phyloP scores from a whole-genome alignment of 805 yeast genomes.

The Saturnispora bothae region DNA sequence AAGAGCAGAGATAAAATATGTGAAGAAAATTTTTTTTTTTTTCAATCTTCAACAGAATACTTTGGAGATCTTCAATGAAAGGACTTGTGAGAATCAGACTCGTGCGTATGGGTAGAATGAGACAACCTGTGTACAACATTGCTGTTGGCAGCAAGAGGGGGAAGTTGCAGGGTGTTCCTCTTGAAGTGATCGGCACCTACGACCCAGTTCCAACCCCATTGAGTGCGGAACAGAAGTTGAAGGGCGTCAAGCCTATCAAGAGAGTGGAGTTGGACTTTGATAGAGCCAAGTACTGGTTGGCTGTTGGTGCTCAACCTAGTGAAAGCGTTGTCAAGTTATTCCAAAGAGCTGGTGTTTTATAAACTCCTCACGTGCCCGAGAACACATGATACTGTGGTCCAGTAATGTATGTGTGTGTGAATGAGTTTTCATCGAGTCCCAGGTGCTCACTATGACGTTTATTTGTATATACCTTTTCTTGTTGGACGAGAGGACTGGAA shows the following conservation, averaged over 20 bases:
- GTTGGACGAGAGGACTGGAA: no score
- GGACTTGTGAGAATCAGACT: slow-evolving; percentile 80
- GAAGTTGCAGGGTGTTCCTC: slow-evolving; percentile 83
- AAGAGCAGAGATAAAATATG: neutral
- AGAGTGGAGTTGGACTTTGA: slow-evolving; percentile 78
- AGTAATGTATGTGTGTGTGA: no score
- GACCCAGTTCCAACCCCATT: slow-evolving; percentile 71
- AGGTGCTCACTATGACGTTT: no score
- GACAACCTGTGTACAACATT: slow-evolving; percentile 82
- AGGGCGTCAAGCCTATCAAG: slow-evolving; percentile 53
- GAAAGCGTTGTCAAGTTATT: slow-evolving; percentile 69
- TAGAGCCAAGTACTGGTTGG: slow-evolving; percentile 91
- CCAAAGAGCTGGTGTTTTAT: slow-evolving; percentile 65
- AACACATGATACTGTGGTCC: neutral
- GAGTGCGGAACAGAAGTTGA: slow-evolving; percentile 47
- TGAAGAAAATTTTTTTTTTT: neutral
- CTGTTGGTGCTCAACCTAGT: slow-evolving; percentile 94
- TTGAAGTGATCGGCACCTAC: slow-evolving; percentile 92
- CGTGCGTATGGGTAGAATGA: slow-evolving; percentile 86
- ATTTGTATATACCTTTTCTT: no score
- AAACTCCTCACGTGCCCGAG: neutral
- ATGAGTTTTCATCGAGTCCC: no score
- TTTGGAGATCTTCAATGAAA: slow-evolving; percentile 33
- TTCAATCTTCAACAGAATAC: neutral
- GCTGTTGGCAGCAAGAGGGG: slow-evolving; percentile 69